Base-by-base conservation (phyloP, 768 basidiomycete genomes). In the Lyophyllum semitale region DNA sequence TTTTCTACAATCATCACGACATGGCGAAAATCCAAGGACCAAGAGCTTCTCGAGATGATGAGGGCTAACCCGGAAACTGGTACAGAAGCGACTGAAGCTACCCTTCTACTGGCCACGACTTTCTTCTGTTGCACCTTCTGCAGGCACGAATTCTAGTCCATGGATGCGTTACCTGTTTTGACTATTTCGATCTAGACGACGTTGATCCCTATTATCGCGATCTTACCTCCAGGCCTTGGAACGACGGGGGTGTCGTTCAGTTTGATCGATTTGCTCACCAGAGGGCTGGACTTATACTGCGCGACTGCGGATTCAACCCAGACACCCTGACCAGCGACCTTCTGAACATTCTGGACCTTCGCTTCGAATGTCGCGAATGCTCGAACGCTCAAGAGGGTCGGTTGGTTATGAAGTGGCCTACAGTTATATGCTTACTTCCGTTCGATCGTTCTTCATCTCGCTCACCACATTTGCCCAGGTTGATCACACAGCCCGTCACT, bases 1-100 rank as follows among this genome's bases (percentile, higher is more conserved):
- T 51, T 65, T 11, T 54, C 65, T 29, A 45, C 42, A 12, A 8
- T 59, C 13, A 49, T 52, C 22, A 32, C 48, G 12, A 51, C 45
- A 32, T 66, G 63, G 61, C 61, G 58, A 3, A 15, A 35, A 22
- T 29, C 57, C 8, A 61, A 58, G 53, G 51, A 63, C 43, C 37
- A 33, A 12, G 44, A 53, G 33, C 57, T 65, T 27, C 11, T 61
- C 42, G 32, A 48, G 11, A 51, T 63, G 32, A 58, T 63, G 20
- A 55, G 48, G 23, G 20, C 41, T 18, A 26, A 32, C 41, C 42
- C 45, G 2, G 35, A 41, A 5, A 57, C 30, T 0, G 35, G 26
- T 9, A 20, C 23, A 13, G 51, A 44, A 9, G 49, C 20, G 18
- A 50, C 46, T 8, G 17, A 40, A 8, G 30, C 42, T 2, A 51